Percentiles rank a stretch among this genome's conserved stretches.
These are phyloP conservation scores for Immersiporthe knoxdaviesiana DNA, from an alignment of 2,329 filamentous ascomycete genomes.

Conservation along the genomic window DNA sequence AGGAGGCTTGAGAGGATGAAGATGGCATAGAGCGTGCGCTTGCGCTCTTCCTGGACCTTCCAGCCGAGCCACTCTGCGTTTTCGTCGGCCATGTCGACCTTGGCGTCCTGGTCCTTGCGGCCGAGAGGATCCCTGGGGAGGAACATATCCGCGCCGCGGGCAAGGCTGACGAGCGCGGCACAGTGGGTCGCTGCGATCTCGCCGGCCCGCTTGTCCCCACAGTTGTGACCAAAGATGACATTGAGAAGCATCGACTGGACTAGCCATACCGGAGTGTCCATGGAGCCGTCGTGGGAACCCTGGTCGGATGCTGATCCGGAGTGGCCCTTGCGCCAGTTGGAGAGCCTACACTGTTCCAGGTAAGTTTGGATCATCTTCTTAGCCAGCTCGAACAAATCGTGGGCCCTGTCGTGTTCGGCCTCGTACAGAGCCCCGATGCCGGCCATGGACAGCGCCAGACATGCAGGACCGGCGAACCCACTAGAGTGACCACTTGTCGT, in stretches of 20 bases:
- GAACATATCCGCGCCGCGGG: slow-evolving; percentile 80
- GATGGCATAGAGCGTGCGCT: slow-evolving; percentile 87
- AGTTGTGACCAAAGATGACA: slow-evolving; percentile 93
- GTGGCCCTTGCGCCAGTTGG: slow-evolving; percentile 71
- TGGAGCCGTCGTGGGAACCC: slow-evolving; percentile 59
- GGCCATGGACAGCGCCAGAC: slow-evolving; percentile 84
- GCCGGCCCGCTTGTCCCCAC: slow-evolving; percentile 85
- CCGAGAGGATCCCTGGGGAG: slow-evolving; percentile 50
- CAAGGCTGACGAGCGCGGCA: slow-evolving; percentile 86
- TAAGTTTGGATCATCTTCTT: slow-evolving; percentile 96
- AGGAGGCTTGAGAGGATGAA: slow-evolving; percentile 90
- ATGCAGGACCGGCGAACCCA: slow-evolving; percentile 77
- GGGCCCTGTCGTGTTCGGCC: slow-evolving; percentile 76
- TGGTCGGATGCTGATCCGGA: slow-evolving; percentile 50
- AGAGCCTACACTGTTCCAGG: slow-evolving; percentile 86
- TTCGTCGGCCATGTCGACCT: slow-evolving; percentile 63
- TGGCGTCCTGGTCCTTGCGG: slow-evolving; percentile 55
- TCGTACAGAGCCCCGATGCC: slow-evolving; percentile 79
- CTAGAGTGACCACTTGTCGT: slow-evolving; percentile 63
- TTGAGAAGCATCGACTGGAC: slow-evolving; percentile 97
- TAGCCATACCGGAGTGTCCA: slow-evolving; percentile 87
- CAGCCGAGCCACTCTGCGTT: slow-evolving; percentile 84
- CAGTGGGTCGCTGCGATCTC: slow-evolving; percentile 94
- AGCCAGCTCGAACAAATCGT: slow-evolving; percentile 86
- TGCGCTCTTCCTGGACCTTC: slow-evolving; percentile 87